Evolutionary conservation across 2,329 filamentous ascomycete genomes (phyloP), one percentile per base, ranked within the genome.

Genomic region (Colletotrichum brevisporum): DNA sequence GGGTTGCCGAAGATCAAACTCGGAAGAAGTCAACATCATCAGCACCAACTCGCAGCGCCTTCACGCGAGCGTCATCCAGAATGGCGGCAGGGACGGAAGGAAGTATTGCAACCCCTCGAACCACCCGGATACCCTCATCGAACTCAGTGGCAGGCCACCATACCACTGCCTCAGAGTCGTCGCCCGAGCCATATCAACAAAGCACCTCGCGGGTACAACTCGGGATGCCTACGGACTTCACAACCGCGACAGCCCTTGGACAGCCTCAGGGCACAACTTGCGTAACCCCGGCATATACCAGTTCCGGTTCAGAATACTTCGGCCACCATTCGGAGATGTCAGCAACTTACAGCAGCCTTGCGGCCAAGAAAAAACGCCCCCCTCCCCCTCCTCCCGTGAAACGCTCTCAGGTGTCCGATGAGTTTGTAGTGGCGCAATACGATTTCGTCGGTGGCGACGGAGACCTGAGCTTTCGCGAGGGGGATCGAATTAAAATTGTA

Each of bases 401-500:
- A 79, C 85, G 88, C 64, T 81, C 85, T 65, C 83, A 85, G 72
- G 80, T 81, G 15, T 69, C 76, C 27, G 82, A 81, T 62, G 86
- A 85, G 72, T 94, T 84, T 72, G 91, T 93, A 24, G 90, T 90
- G 12, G 94, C 94, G 8, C 83, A 93, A 74, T 96, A 94, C 78
- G 87, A 92, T 72, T 97, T 94, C 76, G 84, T 85, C 2, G 92
- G 91, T 0, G 90, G 94, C 75, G 88, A 86, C 6, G 92, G 92
- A 0, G 94, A 97, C 77, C 77, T 97, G 59, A 86, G 86, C 2
- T 97, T 97, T 76, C 84, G 84, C 36, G 92, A 95, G 78, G 94
- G 93, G 2, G 94, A 96, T 75, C 85, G 87, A 57, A 97, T 97
- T 73, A 88, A 86, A 53, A 90, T 97, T 4, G 76, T 94, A 39